Conservation (phyloP, 2,329 filamentous ascomycete genomes). For the Purpureocillium lavendulum region DNA sequence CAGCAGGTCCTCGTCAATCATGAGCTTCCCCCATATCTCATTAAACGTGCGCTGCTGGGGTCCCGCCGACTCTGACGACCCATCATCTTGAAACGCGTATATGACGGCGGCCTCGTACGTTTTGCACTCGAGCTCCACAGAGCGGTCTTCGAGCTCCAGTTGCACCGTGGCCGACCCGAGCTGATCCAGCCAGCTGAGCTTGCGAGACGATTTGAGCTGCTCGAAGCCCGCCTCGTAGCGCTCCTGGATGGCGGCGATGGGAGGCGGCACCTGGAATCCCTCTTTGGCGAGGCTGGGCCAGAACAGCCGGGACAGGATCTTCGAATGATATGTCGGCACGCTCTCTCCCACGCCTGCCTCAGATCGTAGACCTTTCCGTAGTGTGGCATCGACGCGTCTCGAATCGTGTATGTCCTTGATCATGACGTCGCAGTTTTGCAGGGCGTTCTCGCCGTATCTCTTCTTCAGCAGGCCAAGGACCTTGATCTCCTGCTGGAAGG, state of each 20-base stretch:
- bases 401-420: conserved; percentile 87
- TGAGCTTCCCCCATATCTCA: conserved; percentile 47
- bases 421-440: conserved; percentile 97
- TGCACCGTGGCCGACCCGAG: conserved; percentile 74
- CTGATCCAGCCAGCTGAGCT: conserved; percentile 80
- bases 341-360: conserved; percentile 8
- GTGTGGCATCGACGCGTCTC: conserved; percentile 58
- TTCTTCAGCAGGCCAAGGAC: conserved; percentile 83
- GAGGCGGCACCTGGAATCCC: conserved; percentile 53
- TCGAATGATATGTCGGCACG: conserved; percentile 54
- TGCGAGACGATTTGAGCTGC: conserved; percentile 70
- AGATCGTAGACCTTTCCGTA: conserved; percentile 38
- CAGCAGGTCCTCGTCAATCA: conserved; percentile 69
- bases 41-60: conserved; percentile 37
- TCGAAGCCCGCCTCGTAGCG: conserved; percentile 72
- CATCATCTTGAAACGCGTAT: conserved; percentile 61
- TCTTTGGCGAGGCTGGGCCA: conserved; percentile 78
- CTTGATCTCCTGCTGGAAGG: conserved; percentile 71
- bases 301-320: conserved; percentile 85
- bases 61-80: conserved; percentile 23
- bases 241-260: conserved; percentile 53
- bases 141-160: conserved; percentile 75
- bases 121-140: conserved; percentile 61
- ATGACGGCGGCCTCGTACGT: conserved; percentile 87
- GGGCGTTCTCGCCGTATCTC: conserved; percentile 73